Evolutionary conservation across 1,139 yeast species (phyloP), one percentile per base, ranked within the genome.

Genomic region (Suhomyces atakaporum): DNA sequence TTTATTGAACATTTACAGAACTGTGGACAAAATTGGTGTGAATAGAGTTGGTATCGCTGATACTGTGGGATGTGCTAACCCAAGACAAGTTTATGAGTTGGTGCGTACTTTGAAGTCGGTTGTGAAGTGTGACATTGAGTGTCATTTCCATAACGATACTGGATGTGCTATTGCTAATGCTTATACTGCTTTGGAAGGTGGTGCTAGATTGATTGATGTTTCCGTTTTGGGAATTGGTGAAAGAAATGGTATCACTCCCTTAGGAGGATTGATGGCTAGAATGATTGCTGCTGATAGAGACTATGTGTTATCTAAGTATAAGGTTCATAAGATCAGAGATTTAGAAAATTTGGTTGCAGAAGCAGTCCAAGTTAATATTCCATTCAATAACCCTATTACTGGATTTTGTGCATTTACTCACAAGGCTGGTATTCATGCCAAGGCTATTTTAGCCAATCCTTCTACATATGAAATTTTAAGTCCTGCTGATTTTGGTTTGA

Each of bases 331-430:
- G 76, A 79, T 92, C 54, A 84, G 97, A 73, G 97, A 92, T 59
- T 75, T 92, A 60, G 98, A 92, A 69, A 88, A 84, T 65, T 74
- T 92, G 64, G 97, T 92, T 44, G 97, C 97, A 36, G 96, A 90
- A 49, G 95, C 97, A 20, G 97, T 92, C 38, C 95, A 88, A 68
- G 96, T 92, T 45, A 90, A 90, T 66, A 81, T 92, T 58, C 98
- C 98, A 44, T 92, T 92, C 77, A 92, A 92, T 79, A 92, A 92
- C 73, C 97, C 97, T 53, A 89, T 92, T 63, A 92, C 98, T 33
- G 98, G 98, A 38, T 92, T 92, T 83, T 92, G 97, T 75, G 98
- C 98, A 36, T 92, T 92, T 72, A 92, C 98, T 39, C 98, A 92
- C 76, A 92, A 92, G 77, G 98, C 98, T 39, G 98, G 98, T 72